Conservation (phyloP, 1,139 yeast genomes). For the Tardiomyces blankii region DNA sequence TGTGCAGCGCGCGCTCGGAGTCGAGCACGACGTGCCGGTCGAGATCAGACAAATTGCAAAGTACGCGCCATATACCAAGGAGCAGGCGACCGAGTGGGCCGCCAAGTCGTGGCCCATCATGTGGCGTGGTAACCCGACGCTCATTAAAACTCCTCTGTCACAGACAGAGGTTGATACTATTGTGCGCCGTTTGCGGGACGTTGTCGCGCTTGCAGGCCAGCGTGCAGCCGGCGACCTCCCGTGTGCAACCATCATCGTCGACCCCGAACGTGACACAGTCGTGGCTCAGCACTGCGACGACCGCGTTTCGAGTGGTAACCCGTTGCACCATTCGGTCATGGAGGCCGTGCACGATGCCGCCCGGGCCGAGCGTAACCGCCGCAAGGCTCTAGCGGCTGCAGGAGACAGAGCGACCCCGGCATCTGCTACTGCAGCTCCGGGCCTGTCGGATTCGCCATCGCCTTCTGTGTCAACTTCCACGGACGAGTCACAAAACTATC, state of each 20-base stretch:
- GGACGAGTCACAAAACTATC: constrained; percentile 32
- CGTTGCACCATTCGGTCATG: constrained; percentile 68
- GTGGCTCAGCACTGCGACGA: constrained; percentile 31
- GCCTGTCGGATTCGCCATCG: constrained; percentile 2
- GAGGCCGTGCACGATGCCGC: constrained; percentile 55
- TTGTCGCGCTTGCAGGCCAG: neutral
- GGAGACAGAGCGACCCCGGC: neutral
- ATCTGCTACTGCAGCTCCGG: neutral
- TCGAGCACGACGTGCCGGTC: constrained; percentile 18
- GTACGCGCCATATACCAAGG: constrained; percentile 52
- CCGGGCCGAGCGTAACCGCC: constrained; percentile 30
- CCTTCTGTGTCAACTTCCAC: neutral
- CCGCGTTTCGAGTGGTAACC: constrained; percentile 30
- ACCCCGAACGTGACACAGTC: constrained; percentile 31
- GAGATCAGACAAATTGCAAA: constrained; percentile 33
- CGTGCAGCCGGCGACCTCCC: constrained; percentile 20
- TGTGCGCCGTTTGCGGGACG: constrained; percentile 25
- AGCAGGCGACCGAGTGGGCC: constrained; percentile 55
- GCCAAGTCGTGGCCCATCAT: constrained; percentile 68
- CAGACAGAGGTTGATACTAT: constrained; percentile 36
- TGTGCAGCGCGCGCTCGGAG: constrained; percentile 3
- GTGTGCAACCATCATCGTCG: constrained; percentile 38
- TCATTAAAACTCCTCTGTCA: constrained; percentile 52
- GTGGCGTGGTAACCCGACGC: constrained; percentile 89
- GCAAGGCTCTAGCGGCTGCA: constrained; percentile 15